Evolutionary conservation across 495 filamentous ascomycete genomes (phyloP).

Genomic region (Talaromyces thailandensis): DNA sequence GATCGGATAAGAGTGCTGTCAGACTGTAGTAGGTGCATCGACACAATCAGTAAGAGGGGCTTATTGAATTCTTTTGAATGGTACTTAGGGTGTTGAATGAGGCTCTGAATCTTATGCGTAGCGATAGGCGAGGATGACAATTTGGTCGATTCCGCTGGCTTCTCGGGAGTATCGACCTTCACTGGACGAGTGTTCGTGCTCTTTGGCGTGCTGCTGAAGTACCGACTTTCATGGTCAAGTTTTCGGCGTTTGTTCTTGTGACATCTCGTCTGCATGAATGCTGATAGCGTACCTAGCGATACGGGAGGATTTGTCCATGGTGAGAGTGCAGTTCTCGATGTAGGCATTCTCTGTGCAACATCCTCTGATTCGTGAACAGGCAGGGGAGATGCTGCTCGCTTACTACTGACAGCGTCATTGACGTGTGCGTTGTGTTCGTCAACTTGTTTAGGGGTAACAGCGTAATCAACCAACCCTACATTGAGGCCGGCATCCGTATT

Average conservation of each 20-base stretch:
- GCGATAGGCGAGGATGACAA: not conserved
- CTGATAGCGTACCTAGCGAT: constrained; percentile 1
- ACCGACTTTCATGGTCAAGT: not conserved
- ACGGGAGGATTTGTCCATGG: not conserved
- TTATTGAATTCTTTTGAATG: not conserved
- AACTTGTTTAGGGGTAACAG: not conserved
- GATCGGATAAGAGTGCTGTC: constrained; percentile 15
- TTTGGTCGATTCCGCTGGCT: not conserved
- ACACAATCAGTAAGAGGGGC: constrained; percentile 15
- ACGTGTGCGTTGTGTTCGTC: not conserved
- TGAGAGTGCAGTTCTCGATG: constrained; percentile 22
- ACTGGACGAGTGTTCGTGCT: not conserved
- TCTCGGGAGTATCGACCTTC: not conserved
- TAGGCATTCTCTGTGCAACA: not conserved
- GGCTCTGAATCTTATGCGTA: not conserved
- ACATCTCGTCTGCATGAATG: constrained; percentile 8
- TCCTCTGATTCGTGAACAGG: not conserved
- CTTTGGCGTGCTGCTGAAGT: not conserved
- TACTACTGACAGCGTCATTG: not conserved
- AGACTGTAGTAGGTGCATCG: constrained; percentile 20
- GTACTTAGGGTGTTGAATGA: constrained; percentile 1
- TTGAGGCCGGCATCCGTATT: not conserved
- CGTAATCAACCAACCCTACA: not conserved
- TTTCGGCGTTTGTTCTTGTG: constrained; percentile 3
- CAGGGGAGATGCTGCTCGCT: not conserved